These are phyloP conservation scores for Verbena officinalis DNA, from an alignment of 257 asterid genomes.

Conservation along the genomic window DNA sequence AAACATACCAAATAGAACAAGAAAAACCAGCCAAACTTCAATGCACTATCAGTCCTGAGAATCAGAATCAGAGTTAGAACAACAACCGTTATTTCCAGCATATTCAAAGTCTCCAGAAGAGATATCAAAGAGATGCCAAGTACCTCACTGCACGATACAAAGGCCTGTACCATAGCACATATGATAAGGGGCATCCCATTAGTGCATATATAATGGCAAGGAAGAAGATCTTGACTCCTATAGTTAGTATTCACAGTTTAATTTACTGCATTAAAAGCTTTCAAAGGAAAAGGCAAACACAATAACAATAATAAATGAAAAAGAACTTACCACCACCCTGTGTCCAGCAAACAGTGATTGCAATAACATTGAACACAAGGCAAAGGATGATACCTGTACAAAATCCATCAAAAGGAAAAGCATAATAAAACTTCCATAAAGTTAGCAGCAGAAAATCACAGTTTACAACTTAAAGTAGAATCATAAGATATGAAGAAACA, in stretches of 20 bases:
- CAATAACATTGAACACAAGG: conserved; percentile 83
- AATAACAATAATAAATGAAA: not conserved
- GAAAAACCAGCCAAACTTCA: conserved; percentile 95
- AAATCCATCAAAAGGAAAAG: conserved; percentile 17
- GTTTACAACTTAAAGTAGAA: conserved; percentile 21
- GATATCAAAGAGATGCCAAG: conserved; percentile 22
- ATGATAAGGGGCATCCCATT: conserved; percentile 85
- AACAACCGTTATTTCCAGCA: conserved; percentile 16
- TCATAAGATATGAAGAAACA: conserved; percentile 10
- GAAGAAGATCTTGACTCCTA: conserved; percentile 90
- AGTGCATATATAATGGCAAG: conserved; percentile 87
- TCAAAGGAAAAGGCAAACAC: not conserved
- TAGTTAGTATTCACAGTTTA: conserved; percentile 32
- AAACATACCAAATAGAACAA: conserved; percentile 76
- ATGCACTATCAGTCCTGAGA: conserved; percentile 94
- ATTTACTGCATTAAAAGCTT: conserved; percentile 1
- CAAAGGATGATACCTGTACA: conserved; percentile 87
- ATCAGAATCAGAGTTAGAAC: conserved; percentile 21
- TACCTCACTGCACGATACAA: conserved; percentile 94
- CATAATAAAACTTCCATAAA: not conserved
- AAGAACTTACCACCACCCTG: conserved; percentile 77
- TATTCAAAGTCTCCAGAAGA: not conserved
- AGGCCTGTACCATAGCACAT: conserved; percentile 95
- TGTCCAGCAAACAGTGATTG: conserved; percentile 88
- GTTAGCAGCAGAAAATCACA: not conserved